Conservation (phyloP, 352 stramenopile species). For the Phytopythium helicoides region DNA sequence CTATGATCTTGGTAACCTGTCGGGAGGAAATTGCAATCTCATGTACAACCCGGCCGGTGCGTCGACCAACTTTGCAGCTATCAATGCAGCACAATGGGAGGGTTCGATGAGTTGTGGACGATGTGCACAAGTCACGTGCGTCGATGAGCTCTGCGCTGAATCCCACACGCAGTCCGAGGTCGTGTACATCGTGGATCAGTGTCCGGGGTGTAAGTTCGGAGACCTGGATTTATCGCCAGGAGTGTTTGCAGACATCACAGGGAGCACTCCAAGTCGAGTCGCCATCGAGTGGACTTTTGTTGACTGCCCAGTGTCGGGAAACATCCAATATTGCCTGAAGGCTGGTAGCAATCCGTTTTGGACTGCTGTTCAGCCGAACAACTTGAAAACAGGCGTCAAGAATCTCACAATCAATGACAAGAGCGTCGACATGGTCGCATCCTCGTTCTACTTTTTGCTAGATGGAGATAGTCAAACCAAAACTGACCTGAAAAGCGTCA, state of each 20-base stretch:
- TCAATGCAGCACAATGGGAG: slow-evolving; percentile 64
- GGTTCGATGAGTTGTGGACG: slow-evolving; percentile 41
- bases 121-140: slow-evolving; percentile 45
- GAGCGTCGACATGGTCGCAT: slow-evolving; percentile 48
- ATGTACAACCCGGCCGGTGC: slow-evolving; percentile 45
- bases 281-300: slow-evolving; percentile 64
- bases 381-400: slow-evolving; percentile 47
- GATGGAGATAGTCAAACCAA: slow-evolving; percentile 36
- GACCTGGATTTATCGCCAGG: slow-evolving; percentile 54
- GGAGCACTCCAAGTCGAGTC: slow-evolving; percentile 28
- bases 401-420: slow-evolving; percentile 53
- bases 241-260: slow-evolving; percentile 61
- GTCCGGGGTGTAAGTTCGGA: slow-evolving; percentile 40
- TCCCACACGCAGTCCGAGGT: slow-evolving; percentile 36
- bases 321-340: slow-evolving; percentile 68
- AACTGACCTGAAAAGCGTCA: slow-evolving; percentile 34
- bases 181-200: slow-evolving; percentile 73
- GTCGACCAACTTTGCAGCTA: slow-evolving; percentile 50
- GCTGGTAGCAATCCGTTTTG: slow-evolving; percentile 55
- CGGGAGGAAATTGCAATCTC: slow-evolving; percentile 62
- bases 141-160: slow-evolving; percentile 40
- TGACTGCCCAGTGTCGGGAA: slow-evolving; percentile 45
- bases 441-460: slow-evolving; percentile 62
- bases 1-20: slow-evolving; percentile 30
- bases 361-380: slow-evolving; percentile 58